Conservation (phyloP, 768 basidiomycete genomes). For the Leccinellum rugosiceps region DNA sequence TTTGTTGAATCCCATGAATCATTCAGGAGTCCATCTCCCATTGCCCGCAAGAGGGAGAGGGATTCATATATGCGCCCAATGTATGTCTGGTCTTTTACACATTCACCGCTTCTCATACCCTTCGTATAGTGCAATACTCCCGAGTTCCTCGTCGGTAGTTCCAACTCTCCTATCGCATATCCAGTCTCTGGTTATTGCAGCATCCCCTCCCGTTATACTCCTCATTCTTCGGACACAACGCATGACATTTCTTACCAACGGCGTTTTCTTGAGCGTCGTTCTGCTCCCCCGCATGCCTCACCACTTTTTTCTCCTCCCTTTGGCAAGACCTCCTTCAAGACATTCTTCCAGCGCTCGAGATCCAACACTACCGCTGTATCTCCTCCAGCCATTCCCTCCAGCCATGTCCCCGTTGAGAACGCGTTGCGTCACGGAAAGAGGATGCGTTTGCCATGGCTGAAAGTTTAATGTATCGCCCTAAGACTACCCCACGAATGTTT, state of each 20-base stretch:
- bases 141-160: constrained; percentile 32
- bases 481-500: constrained; percentile 5
- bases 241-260: constrained; percentile 6
- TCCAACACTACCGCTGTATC: constrained; percentile 18
- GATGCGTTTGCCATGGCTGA: constrained; percentile 30
- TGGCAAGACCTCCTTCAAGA: constrained; percentile 22
- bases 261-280: constrained; percentile 13
- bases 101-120: neutral
- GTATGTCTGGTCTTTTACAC: constrained; percentile 13
- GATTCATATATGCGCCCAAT: constrained; percentile 29
- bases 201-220: constrained; percentile 15
- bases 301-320: constrained; percentile 14
- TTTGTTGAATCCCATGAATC: constrained; percentile 4
- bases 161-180: constrained; percentile 30
- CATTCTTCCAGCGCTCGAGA: constrained; percentile 28
- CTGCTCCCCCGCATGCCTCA: constrained; percentile 15
- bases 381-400: constrained; percentile 12
- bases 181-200: constrained; percentile 31
- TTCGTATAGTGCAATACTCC: constrained; percentile 20
- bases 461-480: constrained; percentile 21
- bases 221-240: constrained; percentile 1
- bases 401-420: constrained; percentile 21
- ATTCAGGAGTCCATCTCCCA: constrained; percentile 7
- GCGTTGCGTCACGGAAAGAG: constrained; percentile 27
- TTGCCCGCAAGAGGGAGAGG: constrained; percentile 3